A percentile compares a stretch with the other conserved stretches of the same genome.
phyloP scores from a whole-genome alignment of 2,329 filamentous ascomycete genomes.

The Aspergillus brasiliensis region DNA sequence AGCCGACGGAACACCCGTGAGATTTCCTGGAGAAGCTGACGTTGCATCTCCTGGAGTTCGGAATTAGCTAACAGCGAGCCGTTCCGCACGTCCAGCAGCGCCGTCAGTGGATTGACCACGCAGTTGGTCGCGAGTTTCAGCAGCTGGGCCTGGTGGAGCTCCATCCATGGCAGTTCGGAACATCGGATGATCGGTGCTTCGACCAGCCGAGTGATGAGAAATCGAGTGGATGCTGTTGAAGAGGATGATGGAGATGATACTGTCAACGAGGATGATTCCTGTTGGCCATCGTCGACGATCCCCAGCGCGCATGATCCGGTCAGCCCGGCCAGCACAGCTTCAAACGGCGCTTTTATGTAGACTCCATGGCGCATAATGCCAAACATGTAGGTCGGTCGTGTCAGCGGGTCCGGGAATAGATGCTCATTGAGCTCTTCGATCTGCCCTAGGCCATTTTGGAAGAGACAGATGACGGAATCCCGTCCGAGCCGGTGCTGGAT shows the following conservation, averaged over 20 bases:
- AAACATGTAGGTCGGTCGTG: slow-evolving; percentile 2
- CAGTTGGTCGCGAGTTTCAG: slow-evolving; percentile 9
- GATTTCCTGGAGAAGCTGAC: slow-evolving; percentile 4
- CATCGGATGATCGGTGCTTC: background rate
- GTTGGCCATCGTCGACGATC: background rate
- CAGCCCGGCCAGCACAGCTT: background rate
- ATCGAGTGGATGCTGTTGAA: background rate
- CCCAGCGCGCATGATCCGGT: slow-evolving; percentile 2
- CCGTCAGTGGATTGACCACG: slow-evolving; percentile 7
- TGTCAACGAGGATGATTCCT: background rate
- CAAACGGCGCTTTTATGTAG: slow-evolving; percentile 2
- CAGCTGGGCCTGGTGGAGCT: slow-evolving; percentile 3
- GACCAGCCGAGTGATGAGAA: background rate
- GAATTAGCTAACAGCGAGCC: background rate
- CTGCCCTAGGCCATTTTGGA: slow-evolving; percentile 9
- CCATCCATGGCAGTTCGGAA: background rate
- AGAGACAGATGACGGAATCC: slow-evolving; percentile 5
- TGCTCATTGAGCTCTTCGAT: slow-evolving; percentile 1
- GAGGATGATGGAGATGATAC: too few species aligned
- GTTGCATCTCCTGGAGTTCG: background rate
- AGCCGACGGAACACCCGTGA: slow-evolving; percentile 1
- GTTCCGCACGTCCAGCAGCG: slow-evolving; percentile 5
- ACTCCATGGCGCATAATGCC: slow-evolving; percentile 8
- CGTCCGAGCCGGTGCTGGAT: slow-evolving; percentile 9
- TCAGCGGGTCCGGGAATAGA: slow-evolving; percentile 2